A percentile compares a stretch with the other conserved stretches of the same genome.
These are phyloP conservation scores for Alnus rubra DNA, from an alignment of 306 rosid genomes.

Conservation along the genomic window DNA sequence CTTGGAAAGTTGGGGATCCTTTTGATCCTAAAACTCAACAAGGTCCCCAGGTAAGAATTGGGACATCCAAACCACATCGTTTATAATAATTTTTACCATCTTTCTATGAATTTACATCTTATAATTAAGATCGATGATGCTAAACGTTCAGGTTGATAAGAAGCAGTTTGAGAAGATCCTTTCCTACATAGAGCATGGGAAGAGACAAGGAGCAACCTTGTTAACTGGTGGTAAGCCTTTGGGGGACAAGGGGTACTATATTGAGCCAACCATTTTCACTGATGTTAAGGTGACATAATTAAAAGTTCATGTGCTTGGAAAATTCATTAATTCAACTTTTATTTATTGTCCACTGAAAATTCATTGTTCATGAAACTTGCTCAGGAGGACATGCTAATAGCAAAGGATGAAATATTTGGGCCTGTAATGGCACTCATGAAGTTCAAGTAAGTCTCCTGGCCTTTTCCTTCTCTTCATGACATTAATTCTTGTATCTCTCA, in stretches of 20 bases:
- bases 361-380: background rate
- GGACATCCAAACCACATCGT: background rate
- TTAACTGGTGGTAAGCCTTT: slow-evolving; percentile 69
- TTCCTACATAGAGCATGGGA: slow-evolving; percentile 73
- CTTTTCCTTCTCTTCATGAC: no score
- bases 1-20: slow-evolving; percentile 87
- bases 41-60: slow-evolving; percentile 72
- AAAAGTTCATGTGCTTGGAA: background rate
- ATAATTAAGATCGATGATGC: background rate
- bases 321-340: background rate
- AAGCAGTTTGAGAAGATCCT: slow-evolving; percentile 69
- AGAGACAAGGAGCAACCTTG: slow-evolving; percentile 84
- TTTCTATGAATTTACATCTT: background rate
- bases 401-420: slow-evolving; percentile 79
- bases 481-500: no score
- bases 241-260: slow-evolving; percentile 73
- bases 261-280: slow-evolving; percentile 74
- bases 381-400: slow-evolving; percentile 82
- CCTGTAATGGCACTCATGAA: slow-evolving; percentile 76
- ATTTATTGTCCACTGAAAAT: background rate
- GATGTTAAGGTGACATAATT: slow-evolving; percentile 57
- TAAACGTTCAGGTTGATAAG: slow-evolving; percentile 60
- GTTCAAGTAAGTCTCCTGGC: slow-evolving; percentile 61
- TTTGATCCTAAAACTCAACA: slow-evolving; percentile 73
- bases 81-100: background rate